Percentiles rank a stretch among this genome's conserved stretches.
Conservation (phyloP, 2,329 filamentous ascomycete genomes). For the Zasmidium citrigriseum region DNA sequence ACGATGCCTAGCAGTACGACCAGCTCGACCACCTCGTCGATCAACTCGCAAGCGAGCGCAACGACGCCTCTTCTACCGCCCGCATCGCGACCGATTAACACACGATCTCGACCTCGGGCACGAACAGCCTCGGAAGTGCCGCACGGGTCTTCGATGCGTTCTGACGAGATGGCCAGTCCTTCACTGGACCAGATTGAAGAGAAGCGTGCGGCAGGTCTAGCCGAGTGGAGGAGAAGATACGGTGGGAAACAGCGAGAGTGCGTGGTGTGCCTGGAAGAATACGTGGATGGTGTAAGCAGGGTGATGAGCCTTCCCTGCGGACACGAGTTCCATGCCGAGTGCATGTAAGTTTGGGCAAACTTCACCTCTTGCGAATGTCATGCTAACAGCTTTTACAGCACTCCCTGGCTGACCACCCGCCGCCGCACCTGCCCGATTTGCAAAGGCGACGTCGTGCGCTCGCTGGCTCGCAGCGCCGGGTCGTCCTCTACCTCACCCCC, state of each 20-base stretch:
- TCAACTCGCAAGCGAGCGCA: conserved; percentile 37
- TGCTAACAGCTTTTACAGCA: conserved; percentile 54
- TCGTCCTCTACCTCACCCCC: conserved; percentile 20
- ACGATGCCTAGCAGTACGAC: conserved; percentile 68
- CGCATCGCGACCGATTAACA: conserved; percentile 22
- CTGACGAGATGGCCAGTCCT: conserved; percentile 27
- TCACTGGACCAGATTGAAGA: conserved; percentile 48
- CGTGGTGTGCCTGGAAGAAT: conserved; percentile 95
- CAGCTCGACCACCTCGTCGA: conserved; percentile 37
- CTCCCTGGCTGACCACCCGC: conserved; percentile 93
- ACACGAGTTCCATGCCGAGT: conserved; percentile 95
- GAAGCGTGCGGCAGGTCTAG: conserved; percentile 53
- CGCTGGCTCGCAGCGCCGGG: conserved; percentile 32
- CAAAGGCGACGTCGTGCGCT: conserved; percentile 87
- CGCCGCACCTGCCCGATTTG: conserved; percentile 98
- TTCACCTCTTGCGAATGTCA: not conserved
- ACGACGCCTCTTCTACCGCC: conserved; percentile 78
- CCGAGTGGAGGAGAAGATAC: conserved; percentile 59
- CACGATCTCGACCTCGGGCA: conserved; percentile 61
- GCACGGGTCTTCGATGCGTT: conserved; percentile 33
- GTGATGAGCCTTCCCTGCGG: conserved; percentile 98
- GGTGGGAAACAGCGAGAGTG: conserved; percentile 76
- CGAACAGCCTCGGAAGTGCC: conserved; percentile 64
- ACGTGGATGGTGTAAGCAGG: conserved; percentile 86
- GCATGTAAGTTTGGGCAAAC: conserved; percentile 74